Conservation (phyloP, 495 filamentous ascomycete species). For the Neurospora pannonica region DNA sequence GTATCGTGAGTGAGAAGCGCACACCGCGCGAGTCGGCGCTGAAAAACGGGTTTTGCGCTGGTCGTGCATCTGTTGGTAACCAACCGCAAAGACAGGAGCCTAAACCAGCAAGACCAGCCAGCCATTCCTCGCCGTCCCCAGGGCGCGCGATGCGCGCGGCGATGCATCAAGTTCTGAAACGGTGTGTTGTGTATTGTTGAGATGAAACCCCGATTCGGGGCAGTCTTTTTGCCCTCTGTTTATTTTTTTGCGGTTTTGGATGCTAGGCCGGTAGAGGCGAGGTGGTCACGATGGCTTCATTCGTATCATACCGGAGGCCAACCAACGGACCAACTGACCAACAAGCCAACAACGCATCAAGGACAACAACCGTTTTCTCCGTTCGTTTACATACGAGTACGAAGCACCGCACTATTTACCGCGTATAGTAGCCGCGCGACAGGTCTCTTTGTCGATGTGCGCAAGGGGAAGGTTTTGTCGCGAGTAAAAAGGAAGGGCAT, state of each 20-base stretch:
- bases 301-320: not conserved
- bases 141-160: not conserved
- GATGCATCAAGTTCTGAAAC: not conserved
- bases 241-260: not conserved
- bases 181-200: not conserved
- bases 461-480: not conserved
- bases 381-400: not conserved
- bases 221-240: not conserved
- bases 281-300: not conserved
- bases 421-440: not conserved
- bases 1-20: not conserved
- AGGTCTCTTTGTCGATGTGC: not conserved
- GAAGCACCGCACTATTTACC: not conserved
- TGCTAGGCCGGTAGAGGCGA: not conserved
- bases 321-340: not conserved
- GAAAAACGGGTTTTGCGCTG: not conserved
- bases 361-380: not conserved
- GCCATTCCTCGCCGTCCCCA: not conserved
- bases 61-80: not conserved
- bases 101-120: not conserved
- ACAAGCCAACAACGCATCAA: not conserved
- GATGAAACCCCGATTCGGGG: slow-evolving; percentile 5
- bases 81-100: not conserved
- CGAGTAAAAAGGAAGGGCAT: not conserved
- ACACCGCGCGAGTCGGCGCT: not conserved